Evolutionary conservation across 2,329 filamentous ascomycete species (phyloP), one percentile per base, ranked within the genome.

Genomic region (Berkeleyomyces rouxiae): DNA sequence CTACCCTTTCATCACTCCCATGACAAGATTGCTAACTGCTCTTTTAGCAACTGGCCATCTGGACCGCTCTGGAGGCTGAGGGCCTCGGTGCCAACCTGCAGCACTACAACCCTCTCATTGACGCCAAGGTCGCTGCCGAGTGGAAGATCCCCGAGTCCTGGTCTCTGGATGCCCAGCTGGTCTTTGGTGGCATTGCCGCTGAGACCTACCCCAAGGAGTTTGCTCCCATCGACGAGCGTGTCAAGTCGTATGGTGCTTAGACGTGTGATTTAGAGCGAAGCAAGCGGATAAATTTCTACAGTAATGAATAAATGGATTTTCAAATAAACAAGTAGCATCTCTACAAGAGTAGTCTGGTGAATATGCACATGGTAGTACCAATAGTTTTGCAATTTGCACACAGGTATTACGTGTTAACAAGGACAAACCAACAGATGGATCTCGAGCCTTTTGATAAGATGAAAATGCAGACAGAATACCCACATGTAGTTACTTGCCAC

Each of bases 101-200:
- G 79, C 90, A 96, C 78, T 95, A 95, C 79, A 93, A 90, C 81
- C 90, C 90, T 23, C 74, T 96, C 64, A 82, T 95, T 68, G 87
- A 95, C 75, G 78, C 79, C 67, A 82, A 84, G 76, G 86, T 90
- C 61, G 75, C 79, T 53, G 77, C 74, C 66, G 76, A 82, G 68
- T 96, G 88, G 87, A 79, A 79, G 63, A 69, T 95, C 40, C 86
- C 88, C 51, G 70, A 75, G 16, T 79, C 80, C 68, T 96, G 90
- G 90, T 82, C 82, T 70, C 80, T 95, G 67, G 82, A 85, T 70
- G 85, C 87, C 33, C 89, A 95, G 79, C 77, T 96, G 67, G 90
- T 95, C 69, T 93, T 96, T 74, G 89, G 89, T 67, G 82, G 79
- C 66, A 78, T 77, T 61, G 77, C 76, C 23, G 81, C 73, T 58